These are phyloP conservation scores for Russula lepida DNA, from an alignment of 768 basidiomycete genomes.

Conservation along the genomic window DNA sequence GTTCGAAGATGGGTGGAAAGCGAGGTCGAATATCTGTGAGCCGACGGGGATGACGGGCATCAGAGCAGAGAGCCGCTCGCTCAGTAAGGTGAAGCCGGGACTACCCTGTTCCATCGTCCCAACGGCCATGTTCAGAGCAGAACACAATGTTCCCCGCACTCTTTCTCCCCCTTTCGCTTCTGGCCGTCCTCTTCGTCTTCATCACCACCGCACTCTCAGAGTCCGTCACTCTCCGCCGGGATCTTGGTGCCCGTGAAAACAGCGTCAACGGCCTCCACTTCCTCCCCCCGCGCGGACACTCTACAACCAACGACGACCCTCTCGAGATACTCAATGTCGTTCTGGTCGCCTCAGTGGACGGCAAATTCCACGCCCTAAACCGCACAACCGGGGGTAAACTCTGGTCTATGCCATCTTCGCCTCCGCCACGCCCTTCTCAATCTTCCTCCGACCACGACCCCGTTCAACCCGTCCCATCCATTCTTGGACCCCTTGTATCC, in stretches of 20 bases:
- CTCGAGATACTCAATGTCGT: conserved; percentile 73
- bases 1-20: conserved; percentile 68
- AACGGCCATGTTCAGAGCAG: not conserved
- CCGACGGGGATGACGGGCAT: conserved; percentile 63
- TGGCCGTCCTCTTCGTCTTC: conserved; percentile 20
- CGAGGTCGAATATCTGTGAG: conserved; percentile 82
- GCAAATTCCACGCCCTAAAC: conserved; percentile 90
- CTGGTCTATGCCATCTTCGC: conserved; percentile 79
- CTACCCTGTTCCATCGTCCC: too few species aligned
- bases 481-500: conserved; percentile 65
- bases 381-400: conserved; percentile 71
- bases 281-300: conserved; percentile 14
- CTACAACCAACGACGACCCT: conserved; percentile 29
- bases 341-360: conserved; percentile 88
- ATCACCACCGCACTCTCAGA: conserved; percentile 25
- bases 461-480: conserved; percentile 32
- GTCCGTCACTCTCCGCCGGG: conserved; percentile 22
- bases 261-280: conserved; percentile 13
- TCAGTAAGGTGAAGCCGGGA: too few species aligned
- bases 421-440: conserved; percentile 27
- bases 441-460: conserved; percentile 24
- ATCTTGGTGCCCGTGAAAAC: conserved; percentile 1
- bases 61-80: too few species aligned
- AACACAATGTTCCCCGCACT: conserved; percentile 18
- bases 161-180: conserved; percentile 11